phyloP scores from a whole-genome alignment of 1,139 yeast genomes.

The Candida glucosophila region DNA sequence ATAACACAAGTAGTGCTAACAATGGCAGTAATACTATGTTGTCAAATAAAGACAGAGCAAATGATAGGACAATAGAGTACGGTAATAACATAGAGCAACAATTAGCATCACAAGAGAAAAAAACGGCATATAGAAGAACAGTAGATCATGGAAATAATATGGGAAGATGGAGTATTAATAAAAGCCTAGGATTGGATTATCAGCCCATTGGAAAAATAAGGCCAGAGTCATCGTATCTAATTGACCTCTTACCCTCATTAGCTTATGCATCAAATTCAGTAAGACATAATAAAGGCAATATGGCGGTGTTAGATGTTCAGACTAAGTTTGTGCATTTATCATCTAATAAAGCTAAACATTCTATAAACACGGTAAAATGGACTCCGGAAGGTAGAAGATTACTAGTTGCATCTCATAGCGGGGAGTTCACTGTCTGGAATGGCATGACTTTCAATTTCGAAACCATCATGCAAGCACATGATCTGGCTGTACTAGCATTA shows the following conservation, averaged over 20 bases:
- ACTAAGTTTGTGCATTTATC: slow-evolving; percentile 86
- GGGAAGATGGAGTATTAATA: slow-evolving; percentile 61
- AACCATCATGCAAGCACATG: slow-evolving; percentile 98
- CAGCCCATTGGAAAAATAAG: slow-evolving; percentile 53
- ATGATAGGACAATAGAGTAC: slow-evolving; percentile 13
- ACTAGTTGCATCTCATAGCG: slow-evolving; percentile 84
- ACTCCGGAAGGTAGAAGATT: slow-evolving; percentile 94
- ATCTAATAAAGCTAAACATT: slow-evolving; percentile 85
- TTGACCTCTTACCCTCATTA: slow-evolving; percentile 65
- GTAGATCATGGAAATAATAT: slow-evolving; percentile 84
- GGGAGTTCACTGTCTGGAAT: slow-evolving; percentile 96
- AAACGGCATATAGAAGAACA: slow-evolving; percentile 66
- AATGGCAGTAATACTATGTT: slow-evolving; percentile 3
- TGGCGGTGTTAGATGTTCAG: slow-evolving; percentile 52
- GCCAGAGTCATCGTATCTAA: slow-evolving; percentile 70
- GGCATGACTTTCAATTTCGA: slow-evolving; percentile 94
- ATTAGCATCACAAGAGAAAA: slow-evolving; percentile 37
- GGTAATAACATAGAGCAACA: slow-evolving; percentile 37
- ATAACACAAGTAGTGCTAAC: no score
- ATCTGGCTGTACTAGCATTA: slow-evolving; percentile 72
- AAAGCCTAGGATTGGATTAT: slow-evolving; percentile 42
- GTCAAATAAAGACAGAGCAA: slow-evolving; percentile 4
- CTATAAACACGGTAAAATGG: slow-evolving; percentile 87
- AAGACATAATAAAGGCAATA: slow-evolving; percentile 22
- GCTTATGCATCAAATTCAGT: slow-evolving; percentile 37